Base-by-base conservation (phyloP, 192 early-diverging fungal genomes). In the Rhizoclosmatium globosum region DNA sequence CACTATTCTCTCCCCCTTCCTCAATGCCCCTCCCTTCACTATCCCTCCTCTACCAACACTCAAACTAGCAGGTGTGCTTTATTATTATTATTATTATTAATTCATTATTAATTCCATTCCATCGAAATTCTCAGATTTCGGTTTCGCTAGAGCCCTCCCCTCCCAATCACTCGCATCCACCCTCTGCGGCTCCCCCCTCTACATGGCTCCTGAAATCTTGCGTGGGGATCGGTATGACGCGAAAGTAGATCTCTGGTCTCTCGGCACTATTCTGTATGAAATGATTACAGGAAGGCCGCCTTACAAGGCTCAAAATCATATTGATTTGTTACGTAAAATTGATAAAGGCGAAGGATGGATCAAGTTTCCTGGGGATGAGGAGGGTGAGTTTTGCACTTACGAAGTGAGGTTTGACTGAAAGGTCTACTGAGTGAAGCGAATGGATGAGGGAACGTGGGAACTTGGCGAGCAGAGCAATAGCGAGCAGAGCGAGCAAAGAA, bases 211-310 rank as follows among this genome's bases (percentile, higher is more conserved):
- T 3, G 94, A 95, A 75, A 89, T 95, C 47, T 76, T 95, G 13
- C 83, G 93, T 19, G 95, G 95, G 47, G 93, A 99, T 82, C 95
- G 92, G 53, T 99, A 98, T 81, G 94, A 96, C 43, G 95, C 96
- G 41, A 95, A 95, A 79, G 96, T 96, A 0, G 98, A 99, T 84
- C 79, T 99, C 31, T 99, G 98, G 98, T 95, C 93, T 68, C 92
- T 99, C 4, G 98, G 98, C 13, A 93, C 95, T 1, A 95, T 99
- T 23, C 79, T 96, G 2, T 99, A 95, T 82, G 97, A 98, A 81
- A 95, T 98, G 93, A 87, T 95, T 58, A 90, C 93, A 2, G 97
- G 97, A 13, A 89, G 90, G 44, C 94, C 95, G 42, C 98, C 98
- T 1, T 99, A 95, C 83, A 89, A 92, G 48, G 98, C 98, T 1